Percentiles rank a stretch among this genome's conserved stretches.
Evolutionary conservation across 441 rosid species (phyloP).

Genomic region (Euphorbia corollata): DNA sequence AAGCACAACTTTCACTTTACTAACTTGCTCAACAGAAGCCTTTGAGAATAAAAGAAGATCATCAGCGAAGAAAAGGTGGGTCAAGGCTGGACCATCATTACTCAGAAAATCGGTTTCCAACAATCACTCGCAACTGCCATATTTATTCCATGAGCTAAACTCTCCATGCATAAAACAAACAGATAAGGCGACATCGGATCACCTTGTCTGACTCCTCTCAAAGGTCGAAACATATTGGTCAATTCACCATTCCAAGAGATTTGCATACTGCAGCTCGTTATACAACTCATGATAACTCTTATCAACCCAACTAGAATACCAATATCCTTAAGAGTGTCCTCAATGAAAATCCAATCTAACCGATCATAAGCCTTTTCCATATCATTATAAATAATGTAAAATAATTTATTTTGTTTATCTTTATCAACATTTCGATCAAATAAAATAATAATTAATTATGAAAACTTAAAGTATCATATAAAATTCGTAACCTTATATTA

Average conservation of each 20-base stretch:
- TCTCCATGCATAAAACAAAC: neutral
- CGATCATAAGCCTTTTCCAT: too few species aligned
- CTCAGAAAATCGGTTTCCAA: neutral
- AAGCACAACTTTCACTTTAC: too few species aligned
- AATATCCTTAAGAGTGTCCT: too few species aligned
- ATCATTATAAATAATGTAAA: too few species aligned
- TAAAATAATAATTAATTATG: too few species aligned
- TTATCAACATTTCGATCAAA: too few species aligned
- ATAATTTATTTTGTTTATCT: too few species aligned
- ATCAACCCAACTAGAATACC: too few species aligned
- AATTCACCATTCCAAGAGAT: neutral
- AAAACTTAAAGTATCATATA: too few species aligned
- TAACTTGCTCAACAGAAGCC: neutral
- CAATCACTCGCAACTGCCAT: neutral
- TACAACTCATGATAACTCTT: neutral
- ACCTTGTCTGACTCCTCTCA: neutral
- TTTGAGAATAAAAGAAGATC: neutral
- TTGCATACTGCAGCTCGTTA: neutral
- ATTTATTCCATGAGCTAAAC: neutral
- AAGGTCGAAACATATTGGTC: neutral
- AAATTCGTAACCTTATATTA: too few species aligned
- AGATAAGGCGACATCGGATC: neutral
- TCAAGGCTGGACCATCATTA: neutral
- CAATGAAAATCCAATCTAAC: too few species aligned
- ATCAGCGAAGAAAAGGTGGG: neutral